phyloP scores from a whole-genome alignment of 192 early-diverging fungal species.

The Entomortierella chlamydospora region DNA sequence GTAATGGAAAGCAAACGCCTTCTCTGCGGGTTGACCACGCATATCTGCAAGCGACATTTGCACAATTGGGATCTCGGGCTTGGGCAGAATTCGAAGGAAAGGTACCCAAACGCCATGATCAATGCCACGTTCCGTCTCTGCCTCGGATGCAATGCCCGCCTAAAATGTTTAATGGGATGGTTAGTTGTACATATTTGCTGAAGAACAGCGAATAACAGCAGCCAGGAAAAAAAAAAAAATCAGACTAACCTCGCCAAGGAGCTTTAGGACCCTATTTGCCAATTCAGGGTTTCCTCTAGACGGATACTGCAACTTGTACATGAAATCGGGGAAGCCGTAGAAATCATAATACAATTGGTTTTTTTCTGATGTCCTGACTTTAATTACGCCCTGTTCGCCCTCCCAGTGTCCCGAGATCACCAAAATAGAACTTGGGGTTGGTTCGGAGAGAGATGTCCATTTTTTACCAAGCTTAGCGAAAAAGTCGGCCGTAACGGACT shows the following conservation, averaged over 20 bases:
- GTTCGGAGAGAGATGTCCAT: conserved; percentile 44
- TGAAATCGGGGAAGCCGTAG: conserved; percentile 67
- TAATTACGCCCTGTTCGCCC: conserved; percentile 39
- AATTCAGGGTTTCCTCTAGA: conserved; percentile 65
- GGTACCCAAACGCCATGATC: conserved; percentile 82
- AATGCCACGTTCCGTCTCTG: conserved; percentile 65
- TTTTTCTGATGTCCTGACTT: conserved; percentile 57
- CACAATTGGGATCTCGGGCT: conserved; percentile 69
- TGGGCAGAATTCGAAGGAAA: conserved; percentile 69
- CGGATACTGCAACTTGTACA: conserved; percentile 71
- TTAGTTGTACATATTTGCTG: no score
- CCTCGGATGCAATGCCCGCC: conserved; percentile 57
- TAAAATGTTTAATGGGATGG: no score
- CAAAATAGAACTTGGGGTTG: conserved; percentile 71
- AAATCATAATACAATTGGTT: conserved; percentile 76
- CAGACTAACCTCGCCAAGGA: conserved; percentile 57
- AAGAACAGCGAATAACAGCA: no score
- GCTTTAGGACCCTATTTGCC: conserved; percentile 59
- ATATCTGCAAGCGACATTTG: conserved; percentile 70
- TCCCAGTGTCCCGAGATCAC: conserved; percentile 80
- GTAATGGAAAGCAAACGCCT: conserved; percentile 66
- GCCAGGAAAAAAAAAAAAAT: no score
- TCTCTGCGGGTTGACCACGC: conserved; percentile 46
- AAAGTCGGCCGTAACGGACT: conserved; percentile 39
- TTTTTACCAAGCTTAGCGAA: conserved; percentile 39